These are phyloP conservation scores for Candida coquimbonensis DNA, from an alignment of 805 yeast species.

Conservation along the genomic window DNA sequence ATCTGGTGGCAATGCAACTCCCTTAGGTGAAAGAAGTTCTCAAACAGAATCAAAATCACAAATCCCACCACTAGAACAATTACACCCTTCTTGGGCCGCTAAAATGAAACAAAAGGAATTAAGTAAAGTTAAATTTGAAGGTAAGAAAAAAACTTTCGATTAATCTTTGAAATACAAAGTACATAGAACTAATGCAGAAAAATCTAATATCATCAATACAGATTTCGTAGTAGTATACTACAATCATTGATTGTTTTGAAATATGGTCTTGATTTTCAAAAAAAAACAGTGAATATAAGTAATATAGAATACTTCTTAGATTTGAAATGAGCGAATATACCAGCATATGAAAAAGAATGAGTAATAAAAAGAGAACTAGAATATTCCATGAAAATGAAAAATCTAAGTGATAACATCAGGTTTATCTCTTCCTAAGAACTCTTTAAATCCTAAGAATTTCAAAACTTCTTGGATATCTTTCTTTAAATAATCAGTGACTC, in stretches of 20 bases:
- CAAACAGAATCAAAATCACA: neutral
- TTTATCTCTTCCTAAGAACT: constrained; percentile 69
- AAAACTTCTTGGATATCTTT: constrained; percentile 58
- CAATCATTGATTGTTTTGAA: no score
- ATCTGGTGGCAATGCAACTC: constrained; percentile 33
- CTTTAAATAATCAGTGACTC: constrained; percentile 64
- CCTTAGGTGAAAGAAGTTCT: constrained; percentile 30
- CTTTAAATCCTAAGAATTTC: constrained; percentile 61
- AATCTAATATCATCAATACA: no score
- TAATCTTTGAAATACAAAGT: neutral
- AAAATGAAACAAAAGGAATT: constrained; percentile 61
- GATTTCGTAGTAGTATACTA: no score
- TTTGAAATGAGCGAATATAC: no score
- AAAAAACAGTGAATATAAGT: no score
- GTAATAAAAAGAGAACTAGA: no score
- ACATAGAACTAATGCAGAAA: no score
- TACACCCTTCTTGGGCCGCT: constrained; percentile 99
- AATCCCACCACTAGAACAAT: neutral
- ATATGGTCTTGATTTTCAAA: no score
- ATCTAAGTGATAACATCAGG: constrained; percentile 81
- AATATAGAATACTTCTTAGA: no score
- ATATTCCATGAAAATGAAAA: no score
- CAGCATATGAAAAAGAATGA: no score
- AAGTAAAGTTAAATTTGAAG: constrained; percentile 62
- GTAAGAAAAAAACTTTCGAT: constrained; percentile 72